Evolutionary conservation across 108 stramenopile genomes (phyloP).

Genomic region (Epipyxis sp.): DNA sequence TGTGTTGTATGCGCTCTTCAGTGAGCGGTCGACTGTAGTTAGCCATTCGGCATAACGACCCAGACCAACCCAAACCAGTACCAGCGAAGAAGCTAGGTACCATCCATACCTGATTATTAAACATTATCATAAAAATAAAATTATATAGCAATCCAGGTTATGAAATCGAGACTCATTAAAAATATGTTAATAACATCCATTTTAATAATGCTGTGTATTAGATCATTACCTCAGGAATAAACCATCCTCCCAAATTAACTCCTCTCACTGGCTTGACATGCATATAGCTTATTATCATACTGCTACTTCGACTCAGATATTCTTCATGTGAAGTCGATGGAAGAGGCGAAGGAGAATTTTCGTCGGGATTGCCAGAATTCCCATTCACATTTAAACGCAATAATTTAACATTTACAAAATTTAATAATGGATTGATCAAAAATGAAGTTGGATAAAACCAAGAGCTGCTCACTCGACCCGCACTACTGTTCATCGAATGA

Average conservation of each 20-base stretch:
- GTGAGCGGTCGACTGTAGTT: not conserved
- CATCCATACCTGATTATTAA: too few species aligned
- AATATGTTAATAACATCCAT: too few species aligned
- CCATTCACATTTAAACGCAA: not conserved
- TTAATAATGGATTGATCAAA: too few species aligned
- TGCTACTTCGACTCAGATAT: too few species aligned
- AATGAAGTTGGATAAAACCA: too few species aligned
- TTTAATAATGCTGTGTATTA: too few species aligned
- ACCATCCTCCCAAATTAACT: slow-evolving; percentile 18
- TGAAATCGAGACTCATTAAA: too few species aligned
- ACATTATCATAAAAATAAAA: too few species aligned
- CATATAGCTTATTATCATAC: too few species aligned
- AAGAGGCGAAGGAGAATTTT: not conserved
- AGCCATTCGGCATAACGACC: not conserved
- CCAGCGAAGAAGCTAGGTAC: not conserved
- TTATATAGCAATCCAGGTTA: too few species aligned
- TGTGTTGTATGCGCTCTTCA: not conserved
- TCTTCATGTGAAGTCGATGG: not conserved
- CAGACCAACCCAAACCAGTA: slow-evolving; percentile 9
- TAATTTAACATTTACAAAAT: not conserved
- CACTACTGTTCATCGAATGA: not conserved
- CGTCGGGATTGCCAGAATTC: not conserved
- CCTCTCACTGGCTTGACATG: not conserved
- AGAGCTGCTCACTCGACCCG: too few species aligned
- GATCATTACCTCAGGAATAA: slow-evolving; percentile 21